These are phyloP conservation scores for Phytophthora palmivora DNA, from an alignment of 352 stramenopile species.

Conservation along the genomic window DNA sequence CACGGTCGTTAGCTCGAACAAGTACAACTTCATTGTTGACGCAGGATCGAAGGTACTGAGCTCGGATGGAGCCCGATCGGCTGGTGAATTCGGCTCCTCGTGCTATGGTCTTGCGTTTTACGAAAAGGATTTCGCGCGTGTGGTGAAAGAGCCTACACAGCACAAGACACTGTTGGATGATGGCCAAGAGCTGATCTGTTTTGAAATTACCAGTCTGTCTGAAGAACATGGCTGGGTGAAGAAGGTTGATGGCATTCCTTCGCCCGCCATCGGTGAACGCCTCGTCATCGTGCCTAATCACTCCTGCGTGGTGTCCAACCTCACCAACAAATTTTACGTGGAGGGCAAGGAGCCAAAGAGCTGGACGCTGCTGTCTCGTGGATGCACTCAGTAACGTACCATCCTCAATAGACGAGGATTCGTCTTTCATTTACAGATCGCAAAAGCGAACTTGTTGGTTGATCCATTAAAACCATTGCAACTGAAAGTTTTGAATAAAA, in stretches of 20 bases:
- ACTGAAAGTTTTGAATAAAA: slow-evolving; percentile 37
- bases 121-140: slow-evolving; percentile 68
- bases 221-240: slow-evolving; percentile 81
- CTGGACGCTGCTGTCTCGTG: slow-evolving; percentile 64
- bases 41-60: slow-evolving; percentile 76
- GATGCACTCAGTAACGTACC: slow-evolving; percentile 57
- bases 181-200: slow-evolving; percentile 57
- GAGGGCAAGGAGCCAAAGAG: slow-evolving; percentile 51
- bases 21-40: slow-evolving; percentile 81
- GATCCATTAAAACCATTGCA: slow-evolving; percentile 57
- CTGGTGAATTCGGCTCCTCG: slow-evolving; percentile 52
- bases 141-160: slow-evolving; percentile 59
- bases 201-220: slow-evolving; percentile 73
- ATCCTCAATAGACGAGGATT: not conserved
- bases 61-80: slow-evolving; percentile 46
- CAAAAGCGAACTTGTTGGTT: not conserved
- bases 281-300: slow-evolving; percentile 80
- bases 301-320: slow-evolving; percentile 69
- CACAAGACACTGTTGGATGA: slow-evolving; percentile 41
- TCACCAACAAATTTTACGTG: slow-evolving; percentile 70
- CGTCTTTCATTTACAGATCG: not conserved
- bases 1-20: slow-evolving; percentile 78
- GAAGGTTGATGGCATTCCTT: slow-evolving; percentile 55
- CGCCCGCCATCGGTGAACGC: slow-evolving; percentile 56
- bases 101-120: slow-evolving; percentile 75